A percentile compares a stretch with the other conserved stretches of the same genome.
These are phyloP conservation scores for Cytospora piceicola DNA, from an alignment of 2,329 filamentous ascomycete genomes.

Conservation along the genomic window DNA sequence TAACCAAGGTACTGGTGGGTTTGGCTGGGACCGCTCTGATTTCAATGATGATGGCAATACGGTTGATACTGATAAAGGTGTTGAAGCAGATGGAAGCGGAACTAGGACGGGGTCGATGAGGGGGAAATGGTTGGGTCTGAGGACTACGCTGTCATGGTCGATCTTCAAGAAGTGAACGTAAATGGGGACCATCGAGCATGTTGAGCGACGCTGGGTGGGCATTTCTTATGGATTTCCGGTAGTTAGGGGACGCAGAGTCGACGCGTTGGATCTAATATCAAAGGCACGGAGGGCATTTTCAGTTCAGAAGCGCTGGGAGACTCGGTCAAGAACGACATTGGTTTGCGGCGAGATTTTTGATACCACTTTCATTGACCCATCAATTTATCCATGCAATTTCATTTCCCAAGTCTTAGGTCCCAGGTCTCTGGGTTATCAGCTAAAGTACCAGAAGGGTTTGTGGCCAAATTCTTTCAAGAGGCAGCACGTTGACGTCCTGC, in stretches of 20 bases:
- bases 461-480: background rate
- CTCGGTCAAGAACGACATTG: background rate
- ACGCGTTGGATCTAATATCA: background rate
- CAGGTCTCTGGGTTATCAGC: background rate
- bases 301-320: background rate
- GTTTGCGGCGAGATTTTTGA: background rate
- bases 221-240: background rate
- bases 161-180: constrained; percentile 20
- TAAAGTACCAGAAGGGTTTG: background rate
- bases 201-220: background rate
- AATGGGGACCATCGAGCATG: background rate
- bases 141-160: constrained; percentile 13
- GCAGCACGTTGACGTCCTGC: background rate
- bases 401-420: background rate
- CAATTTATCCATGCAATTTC: background rate
- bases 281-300: background rate
- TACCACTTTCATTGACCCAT: background rate
- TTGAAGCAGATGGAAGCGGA: constrained; percentile 14
- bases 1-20: constrained; percentile 12
- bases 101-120: constrained; percentile 18
- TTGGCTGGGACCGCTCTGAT: constrained; percentile 20
- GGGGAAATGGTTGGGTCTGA: constrained; percentile 23
- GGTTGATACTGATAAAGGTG: constrained; percentile 16
- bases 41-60: constrained; percentile 13
- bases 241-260: background rate